These are phyloP conservation scores for Dactylellina leptospora DNA, from an alignment of 2,329 filamentous ascomycete genomes.

Conservation along the genomic window DNA sequence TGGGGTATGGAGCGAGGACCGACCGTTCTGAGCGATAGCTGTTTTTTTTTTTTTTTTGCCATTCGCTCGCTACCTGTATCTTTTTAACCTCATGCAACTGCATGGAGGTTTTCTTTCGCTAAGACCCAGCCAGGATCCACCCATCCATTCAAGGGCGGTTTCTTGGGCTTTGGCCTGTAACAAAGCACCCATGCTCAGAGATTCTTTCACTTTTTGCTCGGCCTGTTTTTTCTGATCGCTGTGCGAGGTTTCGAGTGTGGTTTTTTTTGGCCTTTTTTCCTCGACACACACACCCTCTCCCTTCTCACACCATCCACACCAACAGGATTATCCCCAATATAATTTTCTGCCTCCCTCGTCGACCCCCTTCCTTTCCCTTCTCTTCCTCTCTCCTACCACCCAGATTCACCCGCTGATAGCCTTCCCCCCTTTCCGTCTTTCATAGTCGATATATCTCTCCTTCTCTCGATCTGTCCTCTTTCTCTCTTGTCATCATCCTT, in stretches of 20 bases:
- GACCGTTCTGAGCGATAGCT: slow-evolving; percentile 49
- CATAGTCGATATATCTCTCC: slow-evolving; percentile 7
- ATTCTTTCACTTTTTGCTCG: too few species aligned
- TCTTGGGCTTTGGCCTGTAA: slow-evolving; percentile 37
- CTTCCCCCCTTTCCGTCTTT: slow-evolving; percentile 22
- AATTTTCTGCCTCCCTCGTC: slow-evolving; percentile 50
- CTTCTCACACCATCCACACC: slow-evolving; percentile 25
- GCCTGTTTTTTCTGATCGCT: slow-evolving; percentile 18
- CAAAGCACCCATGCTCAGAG: too few species aligned
- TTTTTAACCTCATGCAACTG: slow-evolving; percentile 51
- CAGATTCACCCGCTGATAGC: slow-evolving; percentile 28
- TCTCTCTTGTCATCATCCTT: slow-evolving; percentile 15
- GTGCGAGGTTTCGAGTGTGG: slow-evolving; percentile 1
- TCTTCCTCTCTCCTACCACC: slow-evolving; percentile 22
- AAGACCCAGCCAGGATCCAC: slow-evolving; percentile 51
- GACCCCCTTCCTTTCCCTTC: slow-evolving; percentile 33
- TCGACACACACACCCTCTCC: slow-evolving; percentile 27
- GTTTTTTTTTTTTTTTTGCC: slow-evolving; percentile 32
- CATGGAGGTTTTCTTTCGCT: slow-evolving; percentile 53
- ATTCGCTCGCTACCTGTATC: slow-evolving; percentile 52
- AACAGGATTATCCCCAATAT: slow-evolving; percentile 54
- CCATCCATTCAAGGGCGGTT: slow-evolving; percentile 13
- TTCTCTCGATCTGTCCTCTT: slow-evolving; percentile 31
- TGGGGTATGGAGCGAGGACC: slow-evolving; percentile 18
- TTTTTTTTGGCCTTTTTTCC: slow-evolving; percentile 26